Conservation (phyloP, 2,329 filamentous ascomycete genomes). For the Colletotrichum sp. region DNA sequence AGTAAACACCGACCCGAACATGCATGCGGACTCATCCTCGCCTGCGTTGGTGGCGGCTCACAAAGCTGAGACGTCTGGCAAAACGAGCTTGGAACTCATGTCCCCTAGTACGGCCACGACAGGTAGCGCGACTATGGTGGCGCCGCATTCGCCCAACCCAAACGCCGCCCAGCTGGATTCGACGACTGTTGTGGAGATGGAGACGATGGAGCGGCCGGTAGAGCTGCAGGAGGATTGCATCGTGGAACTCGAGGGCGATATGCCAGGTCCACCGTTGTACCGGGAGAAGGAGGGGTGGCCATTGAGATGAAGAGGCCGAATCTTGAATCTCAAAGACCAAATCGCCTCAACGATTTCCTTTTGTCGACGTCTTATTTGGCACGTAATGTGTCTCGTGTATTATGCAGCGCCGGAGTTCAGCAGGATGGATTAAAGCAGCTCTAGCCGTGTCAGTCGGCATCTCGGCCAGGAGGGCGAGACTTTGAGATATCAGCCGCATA, state of each 20-base stretch:
- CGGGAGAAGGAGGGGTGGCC: slow-evolving; percentile 18
- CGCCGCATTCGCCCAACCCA: not conserved
- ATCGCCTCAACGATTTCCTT: not conserved
- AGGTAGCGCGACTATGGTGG: not conserved
- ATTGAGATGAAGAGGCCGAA: not conserved
- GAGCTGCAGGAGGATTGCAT: slow-evolving; percentile 9
- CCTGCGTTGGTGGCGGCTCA: slow-evolving; percentile 2
- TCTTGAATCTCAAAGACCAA: not conserved
- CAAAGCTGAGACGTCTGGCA: not conserved
- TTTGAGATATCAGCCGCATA: not conserved
- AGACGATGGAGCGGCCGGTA: slow-evolving; percentile 13
- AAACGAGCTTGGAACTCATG: not conserved
- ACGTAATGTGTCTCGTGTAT: not conserved
- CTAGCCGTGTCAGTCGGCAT: not conserved
- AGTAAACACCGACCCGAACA: not conserved
- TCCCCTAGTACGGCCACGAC: slow-evolving; percentile 8
- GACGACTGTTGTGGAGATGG: slow-evolving; percentile 12
- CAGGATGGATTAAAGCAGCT: not conserved
- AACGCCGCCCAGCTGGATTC: slow-evolving; percentile 10
- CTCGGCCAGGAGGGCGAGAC: not conserved
- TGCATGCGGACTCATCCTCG: not conserved
- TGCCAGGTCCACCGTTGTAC: slow-evolving; percentile 16
- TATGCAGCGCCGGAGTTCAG: slow-evolving; percentile 12
- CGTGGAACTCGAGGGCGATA: slow-evolving; percentile 15
- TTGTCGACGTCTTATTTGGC: not conserved